Base-by-base conservation (phyloP, 2,329 filamentous ascomycete species). In the Penicillium fuscoglaucum region DNA sequence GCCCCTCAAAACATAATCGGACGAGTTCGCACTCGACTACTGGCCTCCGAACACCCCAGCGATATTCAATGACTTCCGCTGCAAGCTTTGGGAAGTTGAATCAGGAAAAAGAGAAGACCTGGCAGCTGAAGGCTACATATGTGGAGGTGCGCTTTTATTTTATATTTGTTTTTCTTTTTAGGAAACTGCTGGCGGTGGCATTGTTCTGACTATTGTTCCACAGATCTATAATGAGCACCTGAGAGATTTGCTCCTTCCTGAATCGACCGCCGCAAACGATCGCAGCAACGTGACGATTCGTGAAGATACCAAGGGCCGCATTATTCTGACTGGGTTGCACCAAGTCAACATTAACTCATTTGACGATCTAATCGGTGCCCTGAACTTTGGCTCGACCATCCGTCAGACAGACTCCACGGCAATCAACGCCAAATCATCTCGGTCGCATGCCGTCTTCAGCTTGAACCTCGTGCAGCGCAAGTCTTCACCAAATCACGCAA, bases 141-240 rank as follows among this genome's bases (percentile, higher is more conserved):
- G 90, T 97, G 54, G 85, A 86, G 76, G 83, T 85, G 75, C 57
- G 68, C 29, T 47, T 28, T n/a, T 6, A 6, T 31, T 33, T 13
- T 6, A 5, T 21, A 21, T 21, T 31, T 17, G 1, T 31, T 12
- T 31, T 15, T 3, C 12, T 12, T 31, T 15, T 9, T 12, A 44
- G 41, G 28, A 29, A 21, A 26, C 26, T 35, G 35, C 35, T 15
- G 3, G n/a, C 4, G 8, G 8, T 33, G 9, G 2, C 37, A 31
- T 49, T 53, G 28, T 50, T 31, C 61, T 64, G 28, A 63, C 48
- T 24, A n/a, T 48, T 10, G 17, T 10, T 24, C 28, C 53, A 10
- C 66, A 98, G 81, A 99, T 99, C 64, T 99, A 99, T 80, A 98
- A 99, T 72, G 95, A 99, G 76, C 90, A 96, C 71, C 82, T 98